Evolutionary conservation across 2,329 filamentous ascomycete genomes (phyloP), one percentile per base, ranked within the genome.

Genomic region (Diaporthe eres): DNA sequence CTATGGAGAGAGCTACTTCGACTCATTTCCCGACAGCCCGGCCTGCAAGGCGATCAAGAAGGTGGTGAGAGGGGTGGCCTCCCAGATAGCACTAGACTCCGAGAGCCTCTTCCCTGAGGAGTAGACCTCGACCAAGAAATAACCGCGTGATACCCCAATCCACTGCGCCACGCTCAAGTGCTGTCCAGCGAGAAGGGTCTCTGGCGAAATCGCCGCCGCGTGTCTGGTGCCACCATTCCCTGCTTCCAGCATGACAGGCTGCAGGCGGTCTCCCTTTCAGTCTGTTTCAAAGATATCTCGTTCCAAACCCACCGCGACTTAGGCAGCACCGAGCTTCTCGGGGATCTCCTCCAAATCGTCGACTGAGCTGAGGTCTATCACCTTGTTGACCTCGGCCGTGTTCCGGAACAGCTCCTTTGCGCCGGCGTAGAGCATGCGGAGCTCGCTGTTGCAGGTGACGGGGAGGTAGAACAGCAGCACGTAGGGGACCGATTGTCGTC

Each of bases 371-470:
- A 98, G 92, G 84, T 98, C 96, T 77, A 99, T 91, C 37, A 98
- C 93, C 79, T 91, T 92, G 72, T 94, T 93, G n/a, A 95, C 96
- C 86, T 98, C 95, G 76, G 94, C 94, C 73, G 95, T 97, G 82
- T 95, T 98, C 78, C 96, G 92, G 93, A 98, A 95, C 84, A 98
- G 86, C 86, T 99, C 97, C 85, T 98, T 98, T 58, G 97, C 97
- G 53, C 96, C 94, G 42, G 97, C 97, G 84, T 98, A 99, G 82
- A 97, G 87, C 97, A 98, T 98, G 79, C 95, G 92, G 82, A 94
- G 88, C 82, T 96, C 94, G 79, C 90, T 91, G 83, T 98, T 98
- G 86, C 95, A 97, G 67, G 96, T 98, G 71, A 93, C 94, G 10
- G 97, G 97, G 31, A 98, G 92, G 86, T 98, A 98, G 88, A 98